Conservation (phyloP, 306 rosid species). For the Vachellia collinsii region DNA sequence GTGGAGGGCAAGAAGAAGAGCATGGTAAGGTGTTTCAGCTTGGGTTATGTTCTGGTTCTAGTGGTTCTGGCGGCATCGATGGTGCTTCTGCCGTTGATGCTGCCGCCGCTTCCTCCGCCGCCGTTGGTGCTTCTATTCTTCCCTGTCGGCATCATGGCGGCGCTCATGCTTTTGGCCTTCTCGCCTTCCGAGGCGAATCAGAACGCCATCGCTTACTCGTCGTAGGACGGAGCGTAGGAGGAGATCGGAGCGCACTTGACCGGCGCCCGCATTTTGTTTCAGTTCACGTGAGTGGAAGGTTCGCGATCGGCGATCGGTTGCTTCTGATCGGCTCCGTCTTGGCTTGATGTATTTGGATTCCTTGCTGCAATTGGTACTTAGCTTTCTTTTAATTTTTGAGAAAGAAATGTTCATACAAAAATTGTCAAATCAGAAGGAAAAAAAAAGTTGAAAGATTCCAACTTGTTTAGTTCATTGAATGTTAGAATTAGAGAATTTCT, state of each 20-base stretch:
- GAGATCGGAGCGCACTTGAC: neutral
- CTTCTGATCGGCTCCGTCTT: neutral
- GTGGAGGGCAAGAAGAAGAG: slow-evolving; percentile 8
- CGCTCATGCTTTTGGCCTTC: slow-evolving; percentile 55
- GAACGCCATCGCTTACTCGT: slow-evolving; percentile 25
- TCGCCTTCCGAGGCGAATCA: slow-evolving; percentile 32
- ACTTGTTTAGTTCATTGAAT: neutral
- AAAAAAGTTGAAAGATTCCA: neutral
- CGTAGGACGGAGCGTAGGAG: neutral
- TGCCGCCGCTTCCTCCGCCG: slow-evolving; percentile 67
- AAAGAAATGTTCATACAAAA: neutral
- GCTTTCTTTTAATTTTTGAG: neutral
- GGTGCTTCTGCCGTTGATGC: slow-evolving; percentile 52
- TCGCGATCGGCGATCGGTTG: neutral
- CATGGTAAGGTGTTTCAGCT: slow-evolving; percentile 36
- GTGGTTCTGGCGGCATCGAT: slow-evolving; percentile 47
- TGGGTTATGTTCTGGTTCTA: slow-evolving; percentile 34
- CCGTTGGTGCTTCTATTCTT: slow-evolving; percentile 54
- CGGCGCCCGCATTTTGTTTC: neutral
- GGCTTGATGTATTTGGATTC: neutral
- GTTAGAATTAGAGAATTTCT: neutral
- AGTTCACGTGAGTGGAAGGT: neutral
- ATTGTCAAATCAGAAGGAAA: neutral
- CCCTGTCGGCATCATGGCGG: slow-evolving; percentile 56
- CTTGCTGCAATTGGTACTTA: neutral